phyloP scores from a whole-genome alignment of 2,329 filamentous ascomycete species.

The Bertia moriformis region DNA sequence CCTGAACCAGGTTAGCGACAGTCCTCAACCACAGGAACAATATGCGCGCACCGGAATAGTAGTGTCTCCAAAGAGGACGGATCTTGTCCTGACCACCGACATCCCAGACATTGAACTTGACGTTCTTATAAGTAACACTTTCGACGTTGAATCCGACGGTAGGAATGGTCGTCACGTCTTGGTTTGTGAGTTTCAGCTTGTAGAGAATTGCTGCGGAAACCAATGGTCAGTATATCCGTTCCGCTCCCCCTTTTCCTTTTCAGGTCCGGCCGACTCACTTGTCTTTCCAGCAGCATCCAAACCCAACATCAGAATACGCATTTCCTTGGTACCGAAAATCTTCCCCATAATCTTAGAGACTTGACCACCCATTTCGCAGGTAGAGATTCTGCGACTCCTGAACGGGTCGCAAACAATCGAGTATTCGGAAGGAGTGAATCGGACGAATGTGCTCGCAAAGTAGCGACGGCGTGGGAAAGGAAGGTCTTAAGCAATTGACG shows the following conservation, averaged over 20 bases:
- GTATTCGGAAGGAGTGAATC: too few species aligned
- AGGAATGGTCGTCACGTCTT: constrained; percentile 60
- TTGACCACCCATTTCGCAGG: constrained; percentile 68
- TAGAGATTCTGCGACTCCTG: too few species aligned
- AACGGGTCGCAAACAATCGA: too few species aligned
- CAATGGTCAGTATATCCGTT: too few species aligned
- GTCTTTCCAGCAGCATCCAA: constrained; percentile 44
- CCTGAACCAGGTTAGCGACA: constrained; percentile 36
- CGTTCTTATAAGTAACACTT: constrained; percentile 61
- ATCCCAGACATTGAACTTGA: constrained; percentile 94
- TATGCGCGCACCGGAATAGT: constrained; percentile 39
- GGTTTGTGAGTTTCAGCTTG: constrained; percentile 54
- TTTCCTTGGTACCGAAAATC: constrained; percentile 70
- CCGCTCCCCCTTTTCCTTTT: not conserved
- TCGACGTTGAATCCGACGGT: constrained; percentile 64
- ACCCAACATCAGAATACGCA: constrained; percentile 58
- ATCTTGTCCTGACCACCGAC: constrained; percentile 99
- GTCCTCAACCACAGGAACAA: constrained; percentile 3
- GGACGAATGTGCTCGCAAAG: too few species aligned
- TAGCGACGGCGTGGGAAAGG: too few species aligned
- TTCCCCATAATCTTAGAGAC: constrained; percentile 95
- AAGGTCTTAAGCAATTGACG: too few species aligned
- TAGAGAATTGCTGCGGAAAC: constrained; percentile 42
- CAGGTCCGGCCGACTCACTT: constrained; percentile 5
- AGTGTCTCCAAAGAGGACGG: constrained; percentile 89